Conservation (phyloP, 2,329 filamentous ascomycete genomes). For the Diaporthe citriasiana region DNA sequence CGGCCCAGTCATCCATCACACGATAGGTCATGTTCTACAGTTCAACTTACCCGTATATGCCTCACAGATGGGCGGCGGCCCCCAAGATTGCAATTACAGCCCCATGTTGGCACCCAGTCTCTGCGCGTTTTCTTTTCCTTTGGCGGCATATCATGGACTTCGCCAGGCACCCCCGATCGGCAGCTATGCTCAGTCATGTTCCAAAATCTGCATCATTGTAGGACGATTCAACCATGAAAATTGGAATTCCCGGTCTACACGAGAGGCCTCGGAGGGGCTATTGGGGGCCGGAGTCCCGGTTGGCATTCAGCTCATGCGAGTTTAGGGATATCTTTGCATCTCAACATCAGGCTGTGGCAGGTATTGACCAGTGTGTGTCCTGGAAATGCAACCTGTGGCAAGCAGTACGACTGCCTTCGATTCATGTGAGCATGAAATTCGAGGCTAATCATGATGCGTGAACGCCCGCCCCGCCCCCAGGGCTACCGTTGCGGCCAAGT, state of each 20-base stretch:
- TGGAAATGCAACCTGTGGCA: neutral
- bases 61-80: no score
- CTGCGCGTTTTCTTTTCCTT: neutral
- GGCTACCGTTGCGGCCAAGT: neutral
- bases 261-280: neutral
- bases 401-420: neutral
- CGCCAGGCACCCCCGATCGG: no score
- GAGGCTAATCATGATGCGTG: neutral
- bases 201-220: no score
- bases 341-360: neutral
- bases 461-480: neutral
- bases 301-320: neutral
- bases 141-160: no score
- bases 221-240: no score
- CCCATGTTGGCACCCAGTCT: neutral
- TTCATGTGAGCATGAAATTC: neutral
- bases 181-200: neutral
- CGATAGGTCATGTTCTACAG: no score
- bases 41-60: no score
- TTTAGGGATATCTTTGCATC: neutral
- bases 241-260: no score
- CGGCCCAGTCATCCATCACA: no score
- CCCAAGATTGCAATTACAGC: neutral
- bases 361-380: neutral
- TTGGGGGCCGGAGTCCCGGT: neutral